Percentiles rank a stretch among this genome's conserved stretches.
Conservation (phyloP, 352 stramenopile species). For the Pythium guiyangense region DNA sequence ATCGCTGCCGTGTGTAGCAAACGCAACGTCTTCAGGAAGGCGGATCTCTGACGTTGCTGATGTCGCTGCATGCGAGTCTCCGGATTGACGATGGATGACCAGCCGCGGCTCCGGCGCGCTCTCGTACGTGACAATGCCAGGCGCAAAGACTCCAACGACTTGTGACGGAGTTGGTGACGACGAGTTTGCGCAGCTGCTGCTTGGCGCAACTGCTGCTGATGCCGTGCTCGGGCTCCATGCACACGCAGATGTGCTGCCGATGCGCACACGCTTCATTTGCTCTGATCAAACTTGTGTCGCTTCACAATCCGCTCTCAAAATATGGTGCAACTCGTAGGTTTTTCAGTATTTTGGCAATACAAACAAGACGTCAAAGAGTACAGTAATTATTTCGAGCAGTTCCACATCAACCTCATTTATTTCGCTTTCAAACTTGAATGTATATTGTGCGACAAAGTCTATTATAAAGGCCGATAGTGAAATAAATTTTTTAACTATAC, state of each 20-base stretch:
- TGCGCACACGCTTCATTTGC: neutral
- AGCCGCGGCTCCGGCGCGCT: neutral
- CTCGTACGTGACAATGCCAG: slow-evolving; percentile 4
- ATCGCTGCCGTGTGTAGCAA: neutral
- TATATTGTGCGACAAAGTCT: neutral
- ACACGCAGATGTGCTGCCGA: neutral
- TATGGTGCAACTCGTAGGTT: no score
- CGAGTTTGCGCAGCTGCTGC: neutral
- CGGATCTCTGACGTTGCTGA: neutral
- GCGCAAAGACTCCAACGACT: slow-evolving; percentile 3
- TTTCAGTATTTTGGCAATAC: neutral
- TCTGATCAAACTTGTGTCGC: neutral
- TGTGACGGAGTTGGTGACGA: no score
- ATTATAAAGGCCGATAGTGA: no score
- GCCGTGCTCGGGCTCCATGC: neutral
- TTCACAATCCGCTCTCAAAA: neutral
- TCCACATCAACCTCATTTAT: no score
- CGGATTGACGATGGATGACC: neutral
- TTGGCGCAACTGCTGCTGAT: neutral
- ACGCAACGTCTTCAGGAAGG: neutral
- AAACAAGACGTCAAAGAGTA: no score
- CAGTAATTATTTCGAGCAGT: no score
- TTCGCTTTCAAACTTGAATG: neutral
- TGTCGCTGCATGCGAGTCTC: neutral
- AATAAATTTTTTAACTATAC: no score